phyloP scores from a whole-genome alignment of 139 green algal genomes.

The Desmodesmus armatus region DNA sequence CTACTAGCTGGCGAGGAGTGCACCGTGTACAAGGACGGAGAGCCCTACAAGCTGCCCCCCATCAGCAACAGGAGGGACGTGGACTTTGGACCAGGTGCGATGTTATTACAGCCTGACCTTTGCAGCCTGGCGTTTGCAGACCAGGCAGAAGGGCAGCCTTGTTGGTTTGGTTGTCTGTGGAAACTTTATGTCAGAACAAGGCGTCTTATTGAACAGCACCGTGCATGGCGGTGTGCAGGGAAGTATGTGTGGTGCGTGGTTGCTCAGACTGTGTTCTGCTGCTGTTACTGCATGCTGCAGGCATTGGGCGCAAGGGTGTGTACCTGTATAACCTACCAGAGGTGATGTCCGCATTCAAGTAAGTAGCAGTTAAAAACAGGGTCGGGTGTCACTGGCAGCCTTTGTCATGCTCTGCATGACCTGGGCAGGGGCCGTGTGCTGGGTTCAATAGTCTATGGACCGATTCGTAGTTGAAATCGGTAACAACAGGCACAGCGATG shows the following conservation, averaged over 20 bases:
- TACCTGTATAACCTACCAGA: conserved; percentile 95
- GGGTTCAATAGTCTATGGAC: conserved; percentile 76
- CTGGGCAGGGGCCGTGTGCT: conserved; percentile 94
- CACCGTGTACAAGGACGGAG: conserved; percentile 71
- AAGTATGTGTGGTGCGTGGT: no score
- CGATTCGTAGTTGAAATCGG: conserved; percentile 56
- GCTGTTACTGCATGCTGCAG: conserved; percentile 17
- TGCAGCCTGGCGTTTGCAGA: no score
- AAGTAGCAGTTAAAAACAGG: no score
- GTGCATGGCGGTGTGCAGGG: no score
- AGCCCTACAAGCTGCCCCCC: conserved; percentile 63
- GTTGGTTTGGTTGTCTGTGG: no score
- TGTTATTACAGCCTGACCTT: no score
- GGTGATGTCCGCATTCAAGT: conserved; percentile 71
- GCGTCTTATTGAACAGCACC: no score
- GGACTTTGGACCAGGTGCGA: conserved; percentile 91
- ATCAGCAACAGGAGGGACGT: conserved; percentile 82
- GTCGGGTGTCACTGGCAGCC: conserved; percentile 84
- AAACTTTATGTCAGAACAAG: no score
- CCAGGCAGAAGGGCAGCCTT: no score
- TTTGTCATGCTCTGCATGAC: conserved; percentile 92
- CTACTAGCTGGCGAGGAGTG: conserved; percentile 67
- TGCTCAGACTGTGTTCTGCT: no score
- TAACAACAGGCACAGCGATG: no score
- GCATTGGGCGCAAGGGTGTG: conserved; percentile 58